phyloP scores from a whole-genome alignment of 2,329 filamentous ascomycete genomes.

The Ampelomyces quisqualis region DNA sequence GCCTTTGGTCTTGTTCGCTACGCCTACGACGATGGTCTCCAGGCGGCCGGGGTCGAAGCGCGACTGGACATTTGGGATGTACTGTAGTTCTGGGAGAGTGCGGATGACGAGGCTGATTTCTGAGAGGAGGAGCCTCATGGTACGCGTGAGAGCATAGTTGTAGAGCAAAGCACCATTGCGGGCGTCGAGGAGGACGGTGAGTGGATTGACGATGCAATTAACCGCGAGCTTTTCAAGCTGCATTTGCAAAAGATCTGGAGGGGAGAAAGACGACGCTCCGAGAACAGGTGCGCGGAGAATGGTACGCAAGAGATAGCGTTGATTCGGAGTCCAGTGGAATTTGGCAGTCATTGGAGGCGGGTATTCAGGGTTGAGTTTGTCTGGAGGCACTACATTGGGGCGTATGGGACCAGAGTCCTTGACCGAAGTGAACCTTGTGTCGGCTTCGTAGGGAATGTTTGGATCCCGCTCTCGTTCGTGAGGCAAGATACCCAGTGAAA shows the following conservation, averaged over 20 bases:
- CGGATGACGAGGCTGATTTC: constrained; percentile 75
- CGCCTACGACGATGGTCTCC: constrained; percentile 58
- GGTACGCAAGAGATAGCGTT: constrained; percentile 64
- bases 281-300: constrained; percentile 65
- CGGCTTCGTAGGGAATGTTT: constrained; percentile 27
- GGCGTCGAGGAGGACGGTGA: constrained; percentile 77
- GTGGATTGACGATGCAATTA: constrained; percentile 73
- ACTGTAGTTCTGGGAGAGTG: constrained; percentile 70
- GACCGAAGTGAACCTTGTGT: constrained; percentile 13
- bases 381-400: constrained; percentile 6
- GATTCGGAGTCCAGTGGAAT: constrained; percentile 44
- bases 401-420: not conserved
- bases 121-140: constrained; percentile 69
- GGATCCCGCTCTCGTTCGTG: constrained; percentile 37
- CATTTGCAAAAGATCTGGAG: constrained; percentile 64
- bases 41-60: constrained; percentile 63
- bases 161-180: constrained; percentile 69
- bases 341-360: constrained; percentile 16
- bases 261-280: constrained; percentile 58
- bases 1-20: constrained; percentile 56
- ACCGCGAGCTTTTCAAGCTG: constrained; percentile 80
- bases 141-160: constrained; percentile 64
- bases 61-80: constrained; percentile 59
- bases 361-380: constrained; percentile 18
- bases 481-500: constrained; percentile 56